phyloP scores from a whole-genome alignment of 352 stramenopile species.

The Peronosclerospora sorghi region DNA sequence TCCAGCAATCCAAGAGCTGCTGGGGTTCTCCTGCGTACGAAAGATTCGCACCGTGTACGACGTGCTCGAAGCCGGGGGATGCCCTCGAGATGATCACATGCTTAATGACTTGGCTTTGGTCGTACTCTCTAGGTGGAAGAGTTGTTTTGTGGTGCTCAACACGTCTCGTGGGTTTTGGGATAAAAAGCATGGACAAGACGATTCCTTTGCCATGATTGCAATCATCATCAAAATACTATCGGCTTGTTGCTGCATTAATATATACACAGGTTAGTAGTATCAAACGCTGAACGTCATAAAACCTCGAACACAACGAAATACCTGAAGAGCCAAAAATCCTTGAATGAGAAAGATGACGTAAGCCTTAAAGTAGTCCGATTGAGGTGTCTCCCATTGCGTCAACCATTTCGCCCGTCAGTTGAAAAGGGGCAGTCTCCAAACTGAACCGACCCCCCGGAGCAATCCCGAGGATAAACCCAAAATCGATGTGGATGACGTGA shows the following conservation, averaged over 20 bases:
- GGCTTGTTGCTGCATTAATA: slow-evolving; percentile 58
- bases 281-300: slow-evolving; percentile 9
- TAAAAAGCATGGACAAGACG: slow-evolving; percentile 93
- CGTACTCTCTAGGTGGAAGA: slow-evolving; percentile 74
- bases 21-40: too few relatives aligned
- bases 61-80: too few relatives aligned
- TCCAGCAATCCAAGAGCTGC: too few relatives aligned
- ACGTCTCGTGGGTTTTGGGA: slow-evolving; percentile 67
- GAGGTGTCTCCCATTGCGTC: slow-evolving; percentile 91
- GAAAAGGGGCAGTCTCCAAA: slow-evolving; percentile 97
- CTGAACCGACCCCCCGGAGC: slow-evolving; percentile 90
- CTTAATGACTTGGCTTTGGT: slow-evolving; percentile 83
- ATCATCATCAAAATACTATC: slow-evolving; percentile 94
- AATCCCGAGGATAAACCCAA: slow-evolving; percentile 98
- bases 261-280: slow-evolving; percentile 1
- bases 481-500: slow-evolving; percentile 99
- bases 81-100: slow-evolving; percentile 83
- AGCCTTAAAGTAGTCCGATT: slow-evolving; percentile 89
- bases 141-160: slow-evolving; percentile 58
- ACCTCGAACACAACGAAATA: slow-evolving; percentile 8
- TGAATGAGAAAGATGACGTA: slow-evolving; percentile 96
- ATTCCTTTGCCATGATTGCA: slow-evolving; percentile 93
- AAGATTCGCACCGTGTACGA: too few relatives aligned
- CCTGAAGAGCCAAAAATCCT: slow-evolving; percentile 93
- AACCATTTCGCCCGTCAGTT: slow-evolving; percentile 97